Conservation (phyloP, 495 filamentous ascomycete species). For the Peziza echinospora region DNA sequence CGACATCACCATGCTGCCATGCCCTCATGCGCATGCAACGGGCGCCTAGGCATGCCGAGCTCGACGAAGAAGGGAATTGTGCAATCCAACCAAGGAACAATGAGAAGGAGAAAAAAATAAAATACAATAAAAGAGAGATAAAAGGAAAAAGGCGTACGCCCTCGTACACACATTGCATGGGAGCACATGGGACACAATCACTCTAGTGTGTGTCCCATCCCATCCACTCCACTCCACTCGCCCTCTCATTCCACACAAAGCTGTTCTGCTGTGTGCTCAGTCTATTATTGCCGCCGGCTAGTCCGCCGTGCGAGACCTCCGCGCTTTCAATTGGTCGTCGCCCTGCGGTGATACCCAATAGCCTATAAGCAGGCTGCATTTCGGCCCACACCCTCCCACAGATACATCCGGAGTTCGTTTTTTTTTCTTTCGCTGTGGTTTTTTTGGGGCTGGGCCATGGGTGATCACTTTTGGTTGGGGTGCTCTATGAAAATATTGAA, state of each 20-base stretch:
- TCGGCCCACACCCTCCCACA: not conserved
- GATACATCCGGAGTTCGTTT: not conserved
- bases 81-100: not conserved
- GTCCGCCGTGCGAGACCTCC: no score
- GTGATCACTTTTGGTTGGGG: not conserved
- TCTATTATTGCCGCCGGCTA: no score
- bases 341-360: not conserved
- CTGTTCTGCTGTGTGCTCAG: not conserved
- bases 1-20: no score
- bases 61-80: not conserved
- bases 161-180: not conserved
- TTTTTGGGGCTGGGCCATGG: not conserved
- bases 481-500: not conserved
- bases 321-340: not conserved
- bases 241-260: not conserved
- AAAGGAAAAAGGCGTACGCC: not conserved
- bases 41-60: no score
- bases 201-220: not conserved
- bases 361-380: not conserved
- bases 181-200: not conserved
- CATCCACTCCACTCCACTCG: not conserved
- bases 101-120: not conserved
- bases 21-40: no score
- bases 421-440: not conserved
- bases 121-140: not conserved